These are phyloP conservation scores for Parasitella parasitica DNA, from an alignment of 371 early-diverging fungal species.

Conservation along the genomic window DNA sequence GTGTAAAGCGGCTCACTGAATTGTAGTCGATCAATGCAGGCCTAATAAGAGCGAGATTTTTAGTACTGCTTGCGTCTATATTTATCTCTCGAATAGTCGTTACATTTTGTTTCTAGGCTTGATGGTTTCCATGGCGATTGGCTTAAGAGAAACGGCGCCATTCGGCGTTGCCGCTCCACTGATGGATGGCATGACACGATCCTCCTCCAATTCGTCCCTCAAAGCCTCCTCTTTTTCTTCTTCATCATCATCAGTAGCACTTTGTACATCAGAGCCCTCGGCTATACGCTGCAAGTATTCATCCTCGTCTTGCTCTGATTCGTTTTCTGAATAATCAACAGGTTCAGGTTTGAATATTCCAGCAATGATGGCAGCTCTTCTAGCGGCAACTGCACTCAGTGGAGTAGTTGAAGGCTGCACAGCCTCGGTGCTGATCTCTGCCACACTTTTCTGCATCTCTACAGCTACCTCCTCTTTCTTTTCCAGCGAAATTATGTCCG, in stretches of 20 bases:
- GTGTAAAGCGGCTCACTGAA: conserved; percentile 16
- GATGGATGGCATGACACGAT: background rate
- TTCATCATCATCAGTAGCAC: conserved; percentile 5
- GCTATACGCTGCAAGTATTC: background rate
- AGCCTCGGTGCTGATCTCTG: background rate
- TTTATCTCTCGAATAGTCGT: background rate
- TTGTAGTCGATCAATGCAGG: conserved; percentile 4
- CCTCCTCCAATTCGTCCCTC: background rate
- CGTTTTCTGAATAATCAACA: background rate
- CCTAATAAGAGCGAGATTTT: background rate
- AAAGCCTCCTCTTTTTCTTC: background rate
- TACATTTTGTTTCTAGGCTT: conserved; percentile 1
- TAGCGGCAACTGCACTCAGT: conserved; percentile 25
- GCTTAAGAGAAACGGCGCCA: too few species aligned
- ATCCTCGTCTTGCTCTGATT: conserved; percentile 4
- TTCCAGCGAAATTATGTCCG: background rate
- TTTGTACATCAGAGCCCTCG: background rate
- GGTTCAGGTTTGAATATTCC: conserved; percentile 13
- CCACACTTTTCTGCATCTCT: background rate
- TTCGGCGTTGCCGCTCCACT: conserved; percentile 16
- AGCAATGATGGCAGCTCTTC: conserved; percentile 19
- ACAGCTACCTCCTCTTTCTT: background rate
- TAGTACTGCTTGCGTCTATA: background rate
- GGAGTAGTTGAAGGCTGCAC: background rate
- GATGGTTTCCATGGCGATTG: background rate